These are phyloP conservation scores for Apiotrichum sp. DNA, from an alignment of 1,284 basidiomycete species.

Conservation along the genomic window DNA sequence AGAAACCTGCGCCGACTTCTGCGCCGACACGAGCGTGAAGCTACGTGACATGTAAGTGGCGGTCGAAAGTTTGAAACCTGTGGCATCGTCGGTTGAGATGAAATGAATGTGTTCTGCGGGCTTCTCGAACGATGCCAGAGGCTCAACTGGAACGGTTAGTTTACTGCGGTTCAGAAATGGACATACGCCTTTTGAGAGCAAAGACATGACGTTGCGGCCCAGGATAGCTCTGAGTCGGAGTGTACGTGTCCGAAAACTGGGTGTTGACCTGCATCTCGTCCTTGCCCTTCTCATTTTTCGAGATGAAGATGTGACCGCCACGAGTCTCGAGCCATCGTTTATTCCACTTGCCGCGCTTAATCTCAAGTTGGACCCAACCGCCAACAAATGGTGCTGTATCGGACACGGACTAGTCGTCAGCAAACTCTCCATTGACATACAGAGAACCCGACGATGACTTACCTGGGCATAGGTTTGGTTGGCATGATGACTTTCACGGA, in stretches of 20 bases:
- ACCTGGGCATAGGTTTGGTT: slow-evolving; percentile 15
- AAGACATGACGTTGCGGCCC: slow-evolving; percentile 68
- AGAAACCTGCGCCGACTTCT: background rate
- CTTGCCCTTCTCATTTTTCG: slow-evolving; percentile 79
- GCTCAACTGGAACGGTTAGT: slow-evolving; percentile 56
- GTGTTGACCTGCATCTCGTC: slow-evolving; percentile 56
- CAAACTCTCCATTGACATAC: background rate
- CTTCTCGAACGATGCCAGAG: slow-evolving; percentile 74
- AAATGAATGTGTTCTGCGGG: slow-evolving; percentile 74
- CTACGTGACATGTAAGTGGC: slow-evolving; percentile 31
- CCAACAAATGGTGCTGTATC: slow-evolving; percentile 61
- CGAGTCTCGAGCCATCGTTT: slow-evolving; percentile 79
- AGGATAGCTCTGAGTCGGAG: slow-evolving; percentile 54
- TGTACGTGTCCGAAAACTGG: slow-evolving; percentile 75
- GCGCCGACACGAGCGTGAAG: slow-evolving; percentile 2
- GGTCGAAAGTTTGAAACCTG: slow-evolving; percentile 32
- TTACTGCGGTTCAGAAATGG: background rate
- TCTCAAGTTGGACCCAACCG: slow-evolving; percentile 76
- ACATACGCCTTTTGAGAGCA: slow-evolving; percentile 61
- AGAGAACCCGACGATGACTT: background rate
- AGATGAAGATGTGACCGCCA: slow-evolving; percentile 74
- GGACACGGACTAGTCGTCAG: slow-evolving; percentile 56
- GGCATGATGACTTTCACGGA: slow-evolving; percentile 54
- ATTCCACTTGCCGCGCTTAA: slow-evolving; percentile 83
- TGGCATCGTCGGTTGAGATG: slow-evolving; percentile 61